These are phyloP conservation scores for Solanum hybrid DNA, from an alignment of 305 asterid genomes.

Conservation along the genomic window DNA sequence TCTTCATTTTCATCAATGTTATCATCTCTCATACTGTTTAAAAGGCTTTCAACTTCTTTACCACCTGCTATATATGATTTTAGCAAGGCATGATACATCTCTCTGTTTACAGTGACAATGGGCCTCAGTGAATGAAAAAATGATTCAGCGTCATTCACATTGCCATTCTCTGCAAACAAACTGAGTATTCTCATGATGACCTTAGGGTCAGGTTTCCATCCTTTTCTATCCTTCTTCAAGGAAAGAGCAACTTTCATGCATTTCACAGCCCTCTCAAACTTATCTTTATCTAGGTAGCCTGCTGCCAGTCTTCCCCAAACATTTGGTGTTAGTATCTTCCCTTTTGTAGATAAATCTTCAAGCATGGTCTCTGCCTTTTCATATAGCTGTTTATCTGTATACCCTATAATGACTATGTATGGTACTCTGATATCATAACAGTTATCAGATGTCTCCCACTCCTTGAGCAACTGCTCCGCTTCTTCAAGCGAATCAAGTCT, in stretches of 20 bases:
- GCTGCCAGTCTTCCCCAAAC: conserved; percentile 48
- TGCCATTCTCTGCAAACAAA: conserved; percentile 36
- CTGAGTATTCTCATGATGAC: conserved; percentile 25
- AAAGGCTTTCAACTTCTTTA: conserved; percentile 26
- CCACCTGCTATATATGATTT: conserved; percentile 23
- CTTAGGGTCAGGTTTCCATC: conserved; percentile 28
- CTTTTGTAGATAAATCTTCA: conserved; percentile 25
- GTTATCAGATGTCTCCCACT: conserved; percentile 67
- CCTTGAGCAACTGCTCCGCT: conserved; percentile 52
- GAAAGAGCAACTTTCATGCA: conserved; percentile 41
- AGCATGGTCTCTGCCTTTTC: conserved; percentile 55
- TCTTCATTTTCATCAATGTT: conserved; percentile 38
- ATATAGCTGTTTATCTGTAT: conserved; percentile 36
- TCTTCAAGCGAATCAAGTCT: conserved; percentile 52
- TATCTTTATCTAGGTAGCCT: conserved; percentile 47
- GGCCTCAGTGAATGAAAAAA: conserved; percentile 30
- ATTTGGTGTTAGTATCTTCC: conserved; percentile 29
- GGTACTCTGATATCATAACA: conserved; percentile 62
- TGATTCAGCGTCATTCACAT: conserved; percentile 24
- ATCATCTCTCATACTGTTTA: conserved; percentile 36
- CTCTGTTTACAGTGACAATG: conserved; percentile 18
- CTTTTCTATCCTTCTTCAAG: conserved; percentile 5
- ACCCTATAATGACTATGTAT: conserved; percentile 35
- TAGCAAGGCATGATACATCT: conserved; percentile 28
- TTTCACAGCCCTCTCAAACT: conserved; percentile 31